Base-by-base conservation (phyloP, 192 early-diverging fungal genomes). In the Rhizoclosmatium sp. region DNA sequence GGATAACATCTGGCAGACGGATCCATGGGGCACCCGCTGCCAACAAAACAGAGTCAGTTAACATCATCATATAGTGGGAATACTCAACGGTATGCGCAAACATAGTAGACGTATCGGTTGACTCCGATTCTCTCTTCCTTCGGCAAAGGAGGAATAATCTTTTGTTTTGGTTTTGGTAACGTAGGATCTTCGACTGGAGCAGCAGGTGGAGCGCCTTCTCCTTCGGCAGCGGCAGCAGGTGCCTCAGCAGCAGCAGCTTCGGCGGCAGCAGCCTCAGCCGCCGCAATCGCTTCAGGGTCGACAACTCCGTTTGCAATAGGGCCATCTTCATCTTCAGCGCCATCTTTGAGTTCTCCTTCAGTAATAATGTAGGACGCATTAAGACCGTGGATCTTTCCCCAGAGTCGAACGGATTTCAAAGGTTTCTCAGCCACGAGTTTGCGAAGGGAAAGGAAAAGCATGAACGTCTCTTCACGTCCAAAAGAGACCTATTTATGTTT, bases 31-130 rank as follows among this genome's bases (percentile, higher is more conserved):
- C 89, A 62, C 90, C 89, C 79, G 81, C 85, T 85, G 69, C 0
- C 31, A 31, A 31, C 31, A 31, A 65, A 68, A 80, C 19, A 65
- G 16, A 21, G 59, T 14, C 14, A 62, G 59, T 66, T 65, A 16
- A 31, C 31, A 0, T 31, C 31, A 31, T 31, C 31, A 31, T 31
- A 31, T 0, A 31, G 31, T 31, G 21, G 31, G 0, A 44, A 23
- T 9, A 83, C 83, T 78, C 62, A 31, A 90, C 89, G 79, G 51
- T 82, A 84, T 31, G 66, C 73, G 75, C 87, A 88, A 12, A 86
- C 85, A 73, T 91, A 91, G 76, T 91, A 91, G 19, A 91, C 83
- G 75, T 90, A 91, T 62, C 87, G 83, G 78, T 91, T 91, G 3
- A 89, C 85, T 16, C 90, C 90, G 0, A 56, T 71, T 21, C 89